phyloP scores from a whole-genome alignment of 23 red algal genomes.

The Agarophyton chilense region DNA sequence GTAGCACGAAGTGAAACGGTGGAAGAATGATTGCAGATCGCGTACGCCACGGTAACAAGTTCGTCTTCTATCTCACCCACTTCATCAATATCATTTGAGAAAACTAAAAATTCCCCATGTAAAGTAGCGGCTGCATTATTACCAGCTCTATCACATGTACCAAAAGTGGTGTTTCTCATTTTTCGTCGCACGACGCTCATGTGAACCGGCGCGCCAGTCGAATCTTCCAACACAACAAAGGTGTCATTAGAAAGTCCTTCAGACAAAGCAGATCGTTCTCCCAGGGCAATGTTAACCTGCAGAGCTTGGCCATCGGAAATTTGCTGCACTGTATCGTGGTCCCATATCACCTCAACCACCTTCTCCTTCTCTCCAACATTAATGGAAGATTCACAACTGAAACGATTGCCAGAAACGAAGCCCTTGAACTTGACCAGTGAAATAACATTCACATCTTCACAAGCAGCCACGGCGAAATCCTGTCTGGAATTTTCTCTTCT shows the following conservation, averaged over 20 bases:
- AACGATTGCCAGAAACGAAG: background rate
- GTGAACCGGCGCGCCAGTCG: background rate
- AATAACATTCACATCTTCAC: background rate
- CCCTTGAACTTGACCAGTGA: background rate
- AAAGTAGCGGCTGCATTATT: background rate
- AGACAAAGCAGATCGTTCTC: background rate
- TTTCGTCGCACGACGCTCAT: background rate
- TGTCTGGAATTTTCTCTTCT: background rate
- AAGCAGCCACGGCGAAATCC: background rate
- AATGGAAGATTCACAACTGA: background rate
- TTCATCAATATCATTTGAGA: background rate
- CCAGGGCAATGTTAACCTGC: conserved; percentile 1
- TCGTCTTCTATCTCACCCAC: background rate
- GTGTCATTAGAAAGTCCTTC: background rate
- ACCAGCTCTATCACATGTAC: background rate
- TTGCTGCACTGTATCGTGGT: background rate
- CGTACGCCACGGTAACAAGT: background rate
- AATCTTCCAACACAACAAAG: background rate
- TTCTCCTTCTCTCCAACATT: background rate
- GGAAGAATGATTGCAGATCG: background rate
- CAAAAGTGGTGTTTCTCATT: background rate
- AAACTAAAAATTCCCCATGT: background rate
- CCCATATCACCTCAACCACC: conserved; percentile 5
- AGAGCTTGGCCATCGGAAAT: background rate
- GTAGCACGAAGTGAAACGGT: background rate